phyloP scores from a whole-genome alignment of 345 rosid species.

The Salix suchowensis region DNA sequence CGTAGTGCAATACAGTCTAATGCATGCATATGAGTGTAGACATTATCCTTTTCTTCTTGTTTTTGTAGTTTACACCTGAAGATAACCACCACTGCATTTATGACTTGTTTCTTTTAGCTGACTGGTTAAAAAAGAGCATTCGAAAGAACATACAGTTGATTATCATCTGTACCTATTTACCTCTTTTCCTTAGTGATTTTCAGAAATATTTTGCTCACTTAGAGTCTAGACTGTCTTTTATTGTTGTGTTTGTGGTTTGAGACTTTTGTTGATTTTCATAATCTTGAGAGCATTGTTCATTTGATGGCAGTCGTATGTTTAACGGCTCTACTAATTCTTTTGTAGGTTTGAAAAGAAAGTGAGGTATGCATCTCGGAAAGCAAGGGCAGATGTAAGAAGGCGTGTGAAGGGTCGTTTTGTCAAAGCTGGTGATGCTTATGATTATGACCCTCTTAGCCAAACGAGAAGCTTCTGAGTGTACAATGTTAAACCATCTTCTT shows the following conservation, averaged over 20 bases:
- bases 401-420: slow-evolving; percentile 96
- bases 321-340: background rate
- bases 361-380: slow-evolving; percentile 95
- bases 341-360: slow-evolving; percentile 88
- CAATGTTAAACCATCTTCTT: slow-evolving; percentile 15
- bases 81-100: background rate
- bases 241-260: background rate
- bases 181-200: no score
- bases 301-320: background rate
- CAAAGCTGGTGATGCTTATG: slow-evolving; percentile 94
- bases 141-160: background rate
- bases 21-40: background rate
- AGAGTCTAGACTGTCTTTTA: background rate
- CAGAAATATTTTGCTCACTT: background rate
- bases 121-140: background rate
- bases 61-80: background rate
- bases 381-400: slow-evolving; percentile 94
- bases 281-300: background rate
- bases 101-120: background rate
- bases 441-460: slow-evolving; percentile 75
- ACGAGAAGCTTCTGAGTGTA: slow-evolving; percentile 76
- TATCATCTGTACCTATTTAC: background rate
- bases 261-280: background rate
- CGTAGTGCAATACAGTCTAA: background rate
- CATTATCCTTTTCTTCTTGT: background rate